These are phyloP conservation scores for Periconia digitata DNA, from an alignment of 2,329 filamentous ascomycete species.

Conservation along the genomic window DNA sequence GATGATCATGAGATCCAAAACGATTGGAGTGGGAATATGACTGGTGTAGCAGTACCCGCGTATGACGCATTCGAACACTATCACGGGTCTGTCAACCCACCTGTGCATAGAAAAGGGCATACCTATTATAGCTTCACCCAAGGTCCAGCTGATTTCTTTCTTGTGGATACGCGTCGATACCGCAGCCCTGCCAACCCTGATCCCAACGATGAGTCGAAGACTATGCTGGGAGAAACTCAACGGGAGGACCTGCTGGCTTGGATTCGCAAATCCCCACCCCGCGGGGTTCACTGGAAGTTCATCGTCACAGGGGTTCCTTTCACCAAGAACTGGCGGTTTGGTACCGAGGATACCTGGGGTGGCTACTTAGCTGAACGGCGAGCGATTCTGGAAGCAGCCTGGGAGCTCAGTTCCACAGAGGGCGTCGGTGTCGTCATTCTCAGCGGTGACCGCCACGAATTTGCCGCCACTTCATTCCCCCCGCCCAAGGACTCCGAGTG, in stretches of 20 bases:
- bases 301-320: constrained; percentile 89
- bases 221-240: constrained; percentile 83
- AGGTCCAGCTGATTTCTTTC: constrained; percentile 90
- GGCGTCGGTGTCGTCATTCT: constrained; percentile 80
- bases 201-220: constrained; percentile 67
- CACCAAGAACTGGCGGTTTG: constrained; percentile 95
- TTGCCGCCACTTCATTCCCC: constrained; percentile 79
- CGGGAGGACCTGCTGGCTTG: constrained; percentile 77
- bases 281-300: constrained; percentile 89
- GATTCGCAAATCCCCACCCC: constrained; percentile 70
- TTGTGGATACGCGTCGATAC: constrained; percentile 89
- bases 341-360: constrained; percentile 88
- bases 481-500: constrained; percentile 61
- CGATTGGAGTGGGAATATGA: constrained; percentile 84
- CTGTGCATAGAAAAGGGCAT: constrained; percentile 62
- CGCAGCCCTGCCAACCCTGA: constrained; percentile 69
- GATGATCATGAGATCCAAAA: constrained; percentile 97
- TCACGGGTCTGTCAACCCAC: constrained; percentile 82
- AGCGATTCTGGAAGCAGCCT: constrained; percentile 84
- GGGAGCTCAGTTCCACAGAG: constrained; percentile 72
- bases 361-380: constrained; percentile 83
- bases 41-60: constrained; percentile 76
- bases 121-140: constrained; percentile 91
- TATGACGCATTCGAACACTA: constrained; percentile 86
- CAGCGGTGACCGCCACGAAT: constrained; percentile 94